Evolutionary conservation across 1,284 basidiomycete species (phyloP), one percentile per base, ranked within the genome.

Genomic region (Anthracocystis walkeri): DNA sequence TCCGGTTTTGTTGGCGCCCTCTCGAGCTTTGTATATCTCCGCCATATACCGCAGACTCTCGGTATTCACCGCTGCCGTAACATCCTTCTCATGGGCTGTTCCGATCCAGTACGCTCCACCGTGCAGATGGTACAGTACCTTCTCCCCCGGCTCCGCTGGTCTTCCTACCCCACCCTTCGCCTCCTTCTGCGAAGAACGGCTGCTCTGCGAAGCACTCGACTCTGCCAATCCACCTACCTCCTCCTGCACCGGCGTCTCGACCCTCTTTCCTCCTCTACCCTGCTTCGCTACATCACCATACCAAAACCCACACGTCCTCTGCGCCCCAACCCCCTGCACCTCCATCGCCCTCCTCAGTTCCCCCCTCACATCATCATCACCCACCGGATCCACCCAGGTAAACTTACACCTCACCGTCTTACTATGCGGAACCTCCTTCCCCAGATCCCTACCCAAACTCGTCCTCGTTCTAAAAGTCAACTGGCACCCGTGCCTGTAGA

Each of bases 31-130:
- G 62, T 79, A 77, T 29, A 77, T 75, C 57, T 75, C 68, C 7
- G 70, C 59, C 61, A 78, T 68, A 42, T 75, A 77, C 5, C 74
- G 58, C 35, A 81, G 59, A 23, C 69, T 65, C 44, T 81, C 62
- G 12, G 70, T 75, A 45, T 79, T 79, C 45, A 81, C 79, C 4
- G 79, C 78, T 0, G 78, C 72, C 1, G 78, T 80, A 6, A 80
- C 76, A 38, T 81, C 78, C 40, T 69, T 59, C 21, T 81, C 79
- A 67, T 80, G 79, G 16, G 78, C 78, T 10, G 78, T 78, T 8
- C 79, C 79, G 40, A 81, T 81, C 82, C 82, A 83, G 50, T 83
- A 83, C 7, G 82, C 82, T 7, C 82, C 82, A 12, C 82, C 82
- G 42, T 83, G 82, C 16, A 83, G 54, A 53, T 82, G 78, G 38